These are phyloP conservation scores for Lyophyllum shimeji DNA, from an alignment of 768 basidiomycete species.

Conservation along the genomic window DNA sequence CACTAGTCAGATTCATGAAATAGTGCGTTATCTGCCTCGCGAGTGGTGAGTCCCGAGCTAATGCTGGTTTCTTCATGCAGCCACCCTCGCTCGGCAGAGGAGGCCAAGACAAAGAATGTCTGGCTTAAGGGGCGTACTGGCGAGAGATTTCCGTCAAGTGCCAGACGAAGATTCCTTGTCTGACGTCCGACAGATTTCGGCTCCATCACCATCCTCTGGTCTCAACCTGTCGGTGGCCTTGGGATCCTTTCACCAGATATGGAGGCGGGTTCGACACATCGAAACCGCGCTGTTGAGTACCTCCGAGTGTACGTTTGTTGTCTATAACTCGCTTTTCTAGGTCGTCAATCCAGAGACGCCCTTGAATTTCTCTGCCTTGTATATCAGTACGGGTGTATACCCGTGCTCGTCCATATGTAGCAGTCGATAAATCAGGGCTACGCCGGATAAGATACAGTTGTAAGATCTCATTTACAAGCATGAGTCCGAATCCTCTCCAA, in stretches of 20 bases:
- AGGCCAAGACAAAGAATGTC: slow-evolving; percentile 40
- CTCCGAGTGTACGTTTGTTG: neutral
- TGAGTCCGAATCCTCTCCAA: neutral
- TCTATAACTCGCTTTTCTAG: slow-evolving; percentile 25
- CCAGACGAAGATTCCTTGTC: neutral
- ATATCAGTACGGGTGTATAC: neutral
- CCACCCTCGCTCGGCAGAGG: slow-evolving; percentile 41
- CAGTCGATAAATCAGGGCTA: neutral
- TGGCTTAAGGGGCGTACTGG: slow-evolving; percentile 55
- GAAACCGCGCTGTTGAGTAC: slow-evolving; percentile 52
- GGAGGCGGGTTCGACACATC: slow-evolving; percentile 60
- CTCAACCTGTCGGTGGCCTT: slow-evolving; percentile 57
- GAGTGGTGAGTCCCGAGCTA: neutral
- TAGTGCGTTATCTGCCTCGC: slow-evolving; percentile 32
- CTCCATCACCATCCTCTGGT: slow-evolving; percentile 56
- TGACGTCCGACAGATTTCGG: slow-evolving; percentile 43
- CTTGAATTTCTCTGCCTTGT: slow-evolving; percentile 51
- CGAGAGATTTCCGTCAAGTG: slow-evolving; percentile 4
- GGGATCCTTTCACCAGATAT: slow-evolving; percentile 55
- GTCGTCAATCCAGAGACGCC: slow-evolving; percentile 60
- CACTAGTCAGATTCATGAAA: slow-evolving; percentile 45
- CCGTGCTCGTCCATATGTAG: neutral
- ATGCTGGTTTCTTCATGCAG: slow-evolving; percentile 20
- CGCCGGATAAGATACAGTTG: neutral
- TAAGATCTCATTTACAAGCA: neutral